Evolutionary conservation across 106 monocot genomes (phyloP), one percentile per base, ranked within the genome.

Genomic region (Ottelia alismoides): DNA sequence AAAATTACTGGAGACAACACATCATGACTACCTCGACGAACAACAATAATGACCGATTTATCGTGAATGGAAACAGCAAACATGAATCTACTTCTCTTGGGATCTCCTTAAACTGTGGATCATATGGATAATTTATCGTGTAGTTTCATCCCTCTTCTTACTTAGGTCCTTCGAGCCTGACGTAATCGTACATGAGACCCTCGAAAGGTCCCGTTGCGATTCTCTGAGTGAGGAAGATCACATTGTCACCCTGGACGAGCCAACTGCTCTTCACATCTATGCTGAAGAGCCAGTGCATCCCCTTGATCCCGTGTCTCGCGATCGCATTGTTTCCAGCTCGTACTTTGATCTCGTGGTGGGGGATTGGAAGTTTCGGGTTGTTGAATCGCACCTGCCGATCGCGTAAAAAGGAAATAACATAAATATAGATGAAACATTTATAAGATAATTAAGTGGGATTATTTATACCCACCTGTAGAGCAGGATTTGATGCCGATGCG

Each of bases 301-400:
- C 59, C 17, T 60, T 44, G 12, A 60, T 60, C 6, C 40, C 59
- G 26, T 45, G 45, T 22, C 59, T 60, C 7, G 59, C 59, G 24
- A 60, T 60, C 11, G 59, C 24, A 46, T 60, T 60, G 5, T 60
- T 46, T 12, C 28, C 45, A 2, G 45, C 59, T 20, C 45, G 23
- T 18, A 60, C 16, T 10, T 46, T 46, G 7, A 46, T 60, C 16
- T 44, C 45, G 59, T 46, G 47, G 24, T 60, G 59, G 18, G 59
- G 12, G 0, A 25, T 14, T 1, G 3, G 4, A 22, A 20, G 23
- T 7, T n/a, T 46, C 3, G 44, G 46, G n/a, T 45, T 46, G 12
- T 60, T 60, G 59, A 60, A 45, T 28, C 59, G 45, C 16, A 60
- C 59, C 59, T 47, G 45, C 56, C n/a, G n/a, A n/a, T n/a, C n/a